Evolutionary conservation across 2,329 filamentous ascomycete genomes (phyloP).

Genomic region (Myrmaecium sp.): DNA sequence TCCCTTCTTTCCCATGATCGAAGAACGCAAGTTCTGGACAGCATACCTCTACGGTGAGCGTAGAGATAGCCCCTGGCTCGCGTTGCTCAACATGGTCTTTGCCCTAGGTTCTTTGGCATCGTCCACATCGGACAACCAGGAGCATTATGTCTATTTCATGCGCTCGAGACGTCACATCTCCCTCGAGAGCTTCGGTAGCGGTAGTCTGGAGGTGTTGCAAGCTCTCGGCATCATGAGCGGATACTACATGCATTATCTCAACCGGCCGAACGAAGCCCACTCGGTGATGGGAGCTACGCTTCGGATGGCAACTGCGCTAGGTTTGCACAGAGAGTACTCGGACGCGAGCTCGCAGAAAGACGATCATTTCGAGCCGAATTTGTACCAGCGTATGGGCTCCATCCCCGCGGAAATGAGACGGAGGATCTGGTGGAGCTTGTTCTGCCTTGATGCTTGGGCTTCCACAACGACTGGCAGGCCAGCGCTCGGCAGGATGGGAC

Average conservation of each 20-base stretch:
- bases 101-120: conserved; percentile 57
- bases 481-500: conserved; percentile 20
- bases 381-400: conserved; percentile 9
- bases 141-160: conserved; percentile 53
- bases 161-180: conserved; percentile 49
- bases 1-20: conserved; percentile 55
- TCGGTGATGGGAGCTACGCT: conserved; percentile 54
- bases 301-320: conserved; percentile 57
- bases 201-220: conserved; percentile 57
- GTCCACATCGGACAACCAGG: conserved; percentile 43
- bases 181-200: conserved; percentile 51
- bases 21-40: conserved; percentile 52
- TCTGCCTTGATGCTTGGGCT: conserved; percentile 27
- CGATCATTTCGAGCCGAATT: background rate
- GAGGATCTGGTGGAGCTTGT: conserved; percentile 28
- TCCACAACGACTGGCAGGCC: conserved; percentile 27
- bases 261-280: conserved; percentile 61
- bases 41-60: conserved; percentile 46
- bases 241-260: conserved; percentile 64
- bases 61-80: conserved; percentile 53
- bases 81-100: conserved; percentile 59
- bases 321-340: conserved; percentile 48
- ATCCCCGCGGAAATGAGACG: conserved; percentile 22
- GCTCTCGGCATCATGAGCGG: conserved; percentile 55
- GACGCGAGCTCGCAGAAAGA: conserved; percentile 9